Percentiles rank a stretch among this genome's conserved stretches.
phyloP scores from a whole-genome alignment of 345 rosid species.

The Pistacia integerrima region DNA sequence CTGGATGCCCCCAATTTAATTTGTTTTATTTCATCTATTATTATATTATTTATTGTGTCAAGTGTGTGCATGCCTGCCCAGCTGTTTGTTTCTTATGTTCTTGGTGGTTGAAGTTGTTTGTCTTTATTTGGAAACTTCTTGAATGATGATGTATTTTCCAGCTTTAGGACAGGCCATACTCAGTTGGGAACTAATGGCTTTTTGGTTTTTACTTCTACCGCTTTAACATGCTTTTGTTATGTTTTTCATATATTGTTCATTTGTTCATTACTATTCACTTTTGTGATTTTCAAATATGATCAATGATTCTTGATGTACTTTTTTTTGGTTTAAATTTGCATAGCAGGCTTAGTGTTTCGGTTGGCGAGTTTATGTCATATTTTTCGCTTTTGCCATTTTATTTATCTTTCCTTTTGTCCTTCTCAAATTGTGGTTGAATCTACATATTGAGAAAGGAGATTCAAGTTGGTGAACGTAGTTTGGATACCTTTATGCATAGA shows the following conservation, averaged over 20 bases:
- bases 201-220: background rate
- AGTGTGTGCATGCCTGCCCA: conserved; percentile 31
- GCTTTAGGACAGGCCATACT: background rate
- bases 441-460: conserved; percentile 12
- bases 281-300: background rate
- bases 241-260: background rate
- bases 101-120: conserved; percentile 7
- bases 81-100: conserved; percentile 29
- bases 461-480: conserved; percentile 12
- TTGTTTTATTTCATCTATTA: background rate
- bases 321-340: background rate
- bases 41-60: background rate
- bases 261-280: background rate
- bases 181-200: background rate
- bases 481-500: background rate
- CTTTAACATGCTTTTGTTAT: background rate
- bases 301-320: background rate
- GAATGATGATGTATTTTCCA: conserved; percentile 14
- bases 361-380: background rate
- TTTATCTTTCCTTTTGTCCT: background rate
- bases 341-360: background rate
- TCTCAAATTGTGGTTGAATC: conserved; percentile 8
- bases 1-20: background rate
- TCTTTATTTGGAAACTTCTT: conserved; percentile 25
- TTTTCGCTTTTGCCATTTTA: background rate